Percentiles rank a stretch among this genome's conserved stretches.
phyloP scores from a whole-genome alignment of 164 flowering plant species.

The Dillenia turbinata region DNA sequence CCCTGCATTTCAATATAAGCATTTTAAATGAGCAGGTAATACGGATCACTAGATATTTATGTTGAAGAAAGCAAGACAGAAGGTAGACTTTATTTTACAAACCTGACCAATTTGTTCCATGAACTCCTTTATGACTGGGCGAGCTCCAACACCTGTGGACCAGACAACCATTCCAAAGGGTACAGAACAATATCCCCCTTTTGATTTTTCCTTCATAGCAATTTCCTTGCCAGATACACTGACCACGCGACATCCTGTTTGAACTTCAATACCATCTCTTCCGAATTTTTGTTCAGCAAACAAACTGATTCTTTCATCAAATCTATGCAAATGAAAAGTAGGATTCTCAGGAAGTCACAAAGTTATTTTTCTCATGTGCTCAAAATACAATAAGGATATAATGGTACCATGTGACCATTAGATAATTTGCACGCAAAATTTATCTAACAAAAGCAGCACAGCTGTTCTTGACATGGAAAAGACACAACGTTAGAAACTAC shows the following conservation, averaged over 20 bases:
- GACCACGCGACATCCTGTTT: conserved; percentile 76
- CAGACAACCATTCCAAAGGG: conserved; percentile 97
- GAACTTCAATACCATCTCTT: conserved; percentile 85
- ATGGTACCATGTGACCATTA: no score
- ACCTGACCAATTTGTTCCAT: conserved; percentile 95
- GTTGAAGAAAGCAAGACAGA: no score
- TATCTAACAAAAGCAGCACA: no score
- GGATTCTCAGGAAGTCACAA: no score
- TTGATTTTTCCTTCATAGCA: conserved; percentile 49
- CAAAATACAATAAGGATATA: no score
- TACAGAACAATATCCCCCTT: conserved; percentile 37
- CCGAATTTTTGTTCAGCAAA: conserved; percentile 87
- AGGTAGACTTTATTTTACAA: conserved; percentile 2
- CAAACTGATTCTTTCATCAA: conserved; percentile 81
- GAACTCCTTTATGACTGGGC: conserved; percentile 72
- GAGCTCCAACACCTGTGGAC: conserved; percentile 97
- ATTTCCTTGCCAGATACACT: conserved; percentile 73
- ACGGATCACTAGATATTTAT: no score
- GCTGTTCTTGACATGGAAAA: no score
- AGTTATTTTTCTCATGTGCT: no score
- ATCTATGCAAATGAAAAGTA: conserved; percentile 37
- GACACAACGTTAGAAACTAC: no score
- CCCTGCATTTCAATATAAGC: conserved; percentile 25
- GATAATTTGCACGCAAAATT: no score
- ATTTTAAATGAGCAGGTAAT: no score